These are phyloP conservation scores for Myochromella boudieri DNA, from an alignment of 768 basidiomycete genomes.

Conservation along the genomic window DNA sequence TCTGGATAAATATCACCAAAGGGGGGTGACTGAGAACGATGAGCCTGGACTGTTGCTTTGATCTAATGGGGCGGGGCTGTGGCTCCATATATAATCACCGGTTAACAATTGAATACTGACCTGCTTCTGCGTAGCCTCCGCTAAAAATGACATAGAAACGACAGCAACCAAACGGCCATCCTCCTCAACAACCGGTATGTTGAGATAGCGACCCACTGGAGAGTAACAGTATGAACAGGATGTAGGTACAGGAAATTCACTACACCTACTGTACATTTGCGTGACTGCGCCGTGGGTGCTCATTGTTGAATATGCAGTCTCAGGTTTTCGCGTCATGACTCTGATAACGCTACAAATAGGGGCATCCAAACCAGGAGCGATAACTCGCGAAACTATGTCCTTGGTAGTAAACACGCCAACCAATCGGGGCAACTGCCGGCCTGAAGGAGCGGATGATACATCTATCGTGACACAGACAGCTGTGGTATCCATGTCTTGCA, in stretches of 20 bases:
- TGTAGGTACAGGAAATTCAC: neutral
- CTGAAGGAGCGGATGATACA: neutral
- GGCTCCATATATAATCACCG: neutral
- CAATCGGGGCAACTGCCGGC: neutral
- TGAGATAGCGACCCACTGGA: neutral
- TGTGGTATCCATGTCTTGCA: slow-evolving; percentile 2
- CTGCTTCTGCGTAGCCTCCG: slow-evolving; percentile 4
- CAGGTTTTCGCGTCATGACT: neutral
- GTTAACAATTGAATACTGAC: neutral
- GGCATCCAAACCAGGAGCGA: neutral
- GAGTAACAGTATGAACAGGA: neutral
- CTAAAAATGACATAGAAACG: neutral
- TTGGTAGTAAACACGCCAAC: slow-evolving; percentile 1
- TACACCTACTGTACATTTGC: slow-evolving; percentile 6
- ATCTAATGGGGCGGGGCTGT: neutral
- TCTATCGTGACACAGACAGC: slow-evolving; percentile 5
- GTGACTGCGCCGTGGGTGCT: neutral
- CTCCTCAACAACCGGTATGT: slow-evolving; percentile 1
- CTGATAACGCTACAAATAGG: neutral
- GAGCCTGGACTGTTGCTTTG: neutral
- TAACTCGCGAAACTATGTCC: slow-evolving; percentile 2
- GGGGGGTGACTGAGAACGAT: too few relatives aligned
- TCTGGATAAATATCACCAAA: too few relatives aligned
- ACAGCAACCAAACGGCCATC: slow-evolving; percentile 1
- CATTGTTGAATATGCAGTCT: neutral